Base-by-base conservation (phyloP, 176 grass and related monocot species). In the Dendrocalamus sinicus region DNA sequence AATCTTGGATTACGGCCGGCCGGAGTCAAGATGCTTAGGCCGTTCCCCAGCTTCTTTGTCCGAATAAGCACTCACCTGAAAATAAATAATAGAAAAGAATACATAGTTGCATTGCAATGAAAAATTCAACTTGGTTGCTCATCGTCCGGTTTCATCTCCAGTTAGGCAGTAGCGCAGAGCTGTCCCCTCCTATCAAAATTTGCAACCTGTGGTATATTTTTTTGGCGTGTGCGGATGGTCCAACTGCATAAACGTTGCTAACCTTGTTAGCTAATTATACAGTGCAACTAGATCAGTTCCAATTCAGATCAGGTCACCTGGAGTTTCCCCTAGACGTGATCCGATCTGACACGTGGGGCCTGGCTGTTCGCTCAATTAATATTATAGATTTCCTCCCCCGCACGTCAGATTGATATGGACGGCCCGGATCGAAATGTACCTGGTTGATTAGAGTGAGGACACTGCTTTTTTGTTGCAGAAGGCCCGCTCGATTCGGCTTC, bases 211-310 rank as follows among this genome's bases (percentile, higher is more conserved):
- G 17, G 32, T 0, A 14, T 30, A 2, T 67, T 81, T 67, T 67
- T 81, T 74, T 15, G 70, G 59, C 35, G 26, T 48, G 78, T 77
- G 79, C 62, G 72, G 63, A 77, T 83, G 63, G 86, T 82, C 72
- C 71, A 50, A 30, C 6, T 75, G 62, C 86, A 77, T 20, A 58
- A 10, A 58, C 24, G 40, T 81, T 22, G 48, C 48, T 47, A 58
- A 28, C 12, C 39, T 37, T 7, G 20, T 17, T 51, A 14, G 17
- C 28, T n/a, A 45, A 55, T 26, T 67, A 37, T 52, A 48, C 19
- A 17, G 15, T 32, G 15, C 17, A 53, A 47, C 13, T 40, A 64
- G 17, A 16, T 67, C 32, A 32, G 5, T 55, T 74, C 43, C 14
- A 14, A 14, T 0, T 60, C 58, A 76, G 46, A 54, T 41, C 40